A percentile compares a stretch with the other conserved stretches of the same genome.
These are phyloP conservation scores for Solanum medicagineum DNA, from an alignment of 257 asterid species.

Conservation along the genomic window DNA sequence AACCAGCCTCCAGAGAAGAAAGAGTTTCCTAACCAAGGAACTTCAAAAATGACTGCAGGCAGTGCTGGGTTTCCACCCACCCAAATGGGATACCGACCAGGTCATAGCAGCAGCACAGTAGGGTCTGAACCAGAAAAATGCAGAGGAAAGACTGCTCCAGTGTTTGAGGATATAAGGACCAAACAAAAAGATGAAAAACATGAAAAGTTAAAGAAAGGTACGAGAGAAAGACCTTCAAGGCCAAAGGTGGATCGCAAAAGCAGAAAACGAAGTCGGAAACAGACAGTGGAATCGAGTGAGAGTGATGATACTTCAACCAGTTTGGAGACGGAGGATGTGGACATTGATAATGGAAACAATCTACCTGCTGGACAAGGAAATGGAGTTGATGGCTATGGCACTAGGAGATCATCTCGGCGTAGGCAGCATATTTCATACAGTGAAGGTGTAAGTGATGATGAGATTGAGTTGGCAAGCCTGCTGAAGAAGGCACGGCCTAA, in stretches of 20 bases:
- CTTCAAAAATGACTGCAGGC: slow-evolving; percentile 7
- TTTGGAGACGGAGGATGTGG: slow-evolving; percentile 26
- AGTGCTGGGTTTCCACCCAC: slow-evolving; percentile 17
- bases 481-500: slow-evolving; percentile 20
- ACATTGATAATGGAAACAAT: slow-evolving; percentile 8
- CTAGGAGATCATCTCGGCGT: slow-evolving; percentile 53
- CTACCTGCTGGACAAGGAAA: slow-evolving; percentile 12
- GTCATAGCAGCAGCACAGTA: slow-evolving; percentile 11
- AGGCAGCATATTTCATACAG: slow-evolving; percentile 44
- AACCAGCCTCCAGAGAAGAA: slow-evolving; percentile 15
- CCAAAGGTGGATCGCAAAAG: slow-evolving; percentile 20
- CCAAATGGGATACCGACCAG: slow-evolving; percentile 12
- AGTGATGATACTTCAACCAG: slow-evolving; percentile 39
- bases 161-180: slow-evolving; percentile 11
- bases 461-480: slow-evolving; percentile 14
- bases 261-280: slow-evolving; percentile 39
- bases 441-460: slow-evolving; percentile 40
- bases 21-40: slow-evolving; percentile 10
- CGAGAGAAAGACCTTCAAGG: slow-evolving; percentile 1
- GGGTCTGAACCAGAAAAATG: slow-evolving; percentile 15
- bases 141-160: slow-evolving; percentile 16
- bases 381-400: slow-evolving; percentile 16
- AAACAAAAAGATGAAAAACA: slow-evolving; percentile 4
- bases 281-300: slow-evolving; percentile 34
- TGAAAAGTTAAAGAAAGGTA: background rate